phyloP scores from a whole-genome alignment of 2,329 filamentous ascomycete species.

The Arthrobotrys entomopaga region DNA sequence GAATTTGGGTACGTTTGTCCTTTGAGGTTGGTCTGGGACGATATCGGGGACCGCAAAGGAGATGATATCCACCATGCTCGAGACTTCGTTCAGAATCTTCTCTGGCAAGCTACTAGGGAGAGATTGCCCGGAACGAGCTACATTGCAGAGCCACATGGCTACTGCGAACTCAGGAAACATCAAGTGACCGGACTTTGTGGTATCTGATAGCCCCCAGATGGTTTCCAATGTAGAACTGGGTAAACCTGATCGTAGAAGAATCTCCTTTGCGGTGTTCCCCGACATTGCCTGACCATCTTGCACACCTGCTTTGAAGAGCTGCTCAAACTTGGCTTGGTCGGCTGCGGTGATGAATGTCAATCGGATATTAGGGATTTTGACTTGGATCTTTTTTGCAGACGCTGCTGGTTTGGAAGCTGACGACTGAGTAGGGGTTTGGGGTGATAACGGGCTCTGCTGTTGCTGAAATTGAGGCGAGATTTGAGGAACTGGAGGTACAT shows the following conservation, averaged over 20 bases:
- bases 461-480: slow-evolving; percentile 69
- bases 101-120: slow-evolving; percentile 81
- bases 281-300: slow-evolving; percentile 85
- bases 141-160: slow-evolving; percentile 97
- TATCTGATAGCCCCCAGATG: slow-evolving; percentile 82
- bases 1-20: slow-evolving; percentile 77
- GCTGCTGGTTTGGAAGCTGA: slow-evolving; percentile 64
- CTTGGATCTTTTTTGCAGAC: slow-evolving; percentile 66
- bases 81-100: slow-evolving; percentile 92
- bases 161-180: slow-evolving; percentile 98
- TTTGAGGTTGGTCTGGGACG: slow-evolving; percentile 66
- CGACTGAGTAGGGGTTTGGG: slow-evolving; percentile 67
- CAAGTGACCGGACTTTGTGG: slow-evolving; percentile 93
- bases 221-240: slow-evolving; percentile 71
- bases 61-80: slow-evolving; percentile 99
- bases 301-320: slow-evolving; percentile 93
- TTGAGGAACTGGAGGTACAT: slow-evolving; percentile 64
- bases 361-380: slow-evolving; percentile 91
- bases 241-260: slow-evolving; percentile 87
- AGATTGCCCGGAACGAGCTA: slow-evolving; percentile 86
- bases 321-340: slow-evolving; percentile 97
- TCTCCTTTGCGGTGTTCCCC: slow-evolving; percentile 77
- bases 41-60: slow-evolving; percentile 91
- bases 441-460: slow-evolving; percentile 68
- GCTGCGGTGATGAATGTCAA: slow-evolving; percentile 94